Evolutionary conservation across 1,284 basidiomycete genomes (phyloP).

Genomic region (Ustilago curta): DNA sequence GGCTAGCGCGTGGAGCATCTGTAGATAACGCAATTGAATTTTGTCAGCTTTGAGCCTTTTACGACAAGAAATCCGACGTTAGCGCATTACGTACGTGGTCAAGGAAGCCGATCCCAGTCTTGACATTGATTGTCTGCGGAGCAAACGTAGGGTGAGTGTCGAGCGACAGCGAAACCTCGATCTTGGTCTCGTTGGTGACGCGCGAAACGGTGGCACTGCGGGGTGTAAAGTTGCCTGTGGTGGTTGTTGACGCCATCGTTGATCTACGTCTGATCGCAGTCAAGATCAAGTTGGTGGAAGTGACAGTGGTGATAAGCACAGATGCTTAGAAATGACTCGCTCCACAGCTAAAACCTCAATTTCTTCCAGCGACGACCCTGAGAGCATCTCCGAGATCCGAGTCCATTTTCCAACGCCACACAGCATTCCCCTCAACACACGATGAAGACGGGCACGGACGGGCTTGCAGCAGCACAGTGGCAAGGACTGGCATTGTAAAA

Average conservation of each 20-base stretch:
- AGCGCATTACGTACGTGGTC: conserved; percentile 83
- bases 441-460: not conserved
- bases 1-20: conserved; percentile 69
- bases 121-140: conserved; percentile 84
- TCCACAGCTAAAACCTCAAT: conserved; percentile 2
- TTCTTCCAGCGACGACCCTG: conserved; percentile 9
- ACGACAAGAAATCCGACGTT: no score
- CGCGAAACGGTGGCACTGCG: conserved; percentile 80
- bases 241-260: conserved; percentile 27
- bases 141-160: conserved; percentile 79
- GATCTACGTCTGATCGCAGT: not conserved
- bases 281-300: not conserved
- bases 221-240: conserved; percentile 32
- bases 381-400: conserved; percentile 15
- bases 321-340: conserved; percentile 23
- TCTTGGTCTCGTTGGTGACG: conserved; percentile 92
- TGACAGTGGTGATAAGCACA: conserved; percentile 15
- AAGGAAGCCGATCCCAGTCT: conserved; percentile 96
- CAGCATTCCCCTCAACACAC: not conserved
- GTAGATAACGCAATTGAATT: not conserved
- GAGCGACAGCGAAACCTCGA: conserved; percentile 83
- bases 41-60: not conserved
- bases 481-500: not conserved
- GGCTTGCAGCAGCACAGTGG: not conserved
- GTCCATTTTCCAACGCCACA: not conserved